Base-by-base conservation (phyloP, 2,329 filamentous ascomycete genomes). In the Aspergillus ochraceus region DNA sequence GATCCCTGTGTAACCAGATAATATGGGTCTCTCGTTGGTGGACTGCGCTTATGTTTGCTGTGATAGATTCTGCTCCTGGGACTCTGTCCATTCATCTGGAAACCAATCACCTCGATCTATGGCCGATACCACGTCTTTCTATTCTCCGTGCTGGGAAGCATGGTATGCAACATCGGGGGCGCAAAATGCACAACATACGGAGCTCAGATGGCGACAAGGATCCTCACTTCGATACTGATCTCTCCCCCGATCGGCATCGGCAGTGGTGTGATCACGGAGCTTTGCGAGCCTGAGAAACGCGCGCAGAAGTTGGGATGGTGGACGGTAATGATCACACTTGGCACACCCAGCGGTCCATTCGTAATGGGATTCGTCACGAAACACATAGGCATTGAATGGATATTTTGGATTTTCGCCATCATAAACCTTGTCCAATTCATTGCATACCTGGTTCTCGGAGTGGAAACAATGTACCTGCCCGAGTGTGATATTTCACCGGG, bases 401-500 rank as follows among this genome's bases (percentile, higher is more conserved):
- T 86, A 20, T 86, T 82, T 69, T 86, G 80, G 78, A 79, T 81
- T 30, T 75, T 85, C n/a, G 82, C 81, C 4, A 85, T 86, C 36
- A 79, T 79, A 60, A 86, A 86, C 63, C 81, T 76, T 49, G 76
- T 76, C 17, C 84, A 86, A 61, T 77, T 86, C 59, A 61, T 85
- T 30, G 70, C 80, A 2, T 86, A 86, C 66, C 62, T 85, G 56
- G 79, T 84, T 61, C 63, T 84, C 36, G 79, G 80, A 1, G 78
- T 79, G 0, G 84, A 86, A 66, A 85, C 84, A 1, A 77, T 80
- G 24, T 86, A 84, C 46, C 50, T 66, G 66, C 70, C 83, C 17
- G 77, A 78, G 6, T 71, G 74, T 19, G 71, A 71, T 19, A 45
- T 66, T 30, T 74, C 76, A 53, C 32, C 14, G 32, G 66, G 67